Conservation (phyloP, 805 yeast species). For the Kodamaea nitidulidarum region DNA sequence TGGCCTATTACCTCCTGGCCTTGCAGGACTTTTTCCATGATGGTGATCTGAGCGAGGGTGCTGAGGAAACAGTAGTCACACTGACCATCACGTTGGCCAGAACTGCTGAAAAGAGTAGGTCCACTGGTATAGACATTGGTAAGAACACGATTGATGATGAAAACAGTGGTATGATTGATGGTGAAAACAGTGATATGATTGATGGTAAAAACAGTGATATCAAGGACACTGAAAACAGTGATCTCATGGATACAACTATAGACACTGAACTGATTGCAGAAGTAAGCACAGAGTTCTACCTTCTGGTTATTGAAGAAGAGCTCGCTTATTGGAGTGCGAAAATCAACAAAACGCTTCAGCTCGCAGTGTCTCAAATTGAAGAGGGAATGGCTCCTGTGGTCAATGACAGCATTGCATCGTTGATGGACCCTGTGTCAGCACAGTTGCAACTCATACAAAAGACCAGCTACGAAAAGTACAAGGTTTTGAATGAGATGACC, state of each 20-base stretch:
- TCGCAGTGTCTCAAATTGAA: conserved; percentile 31
- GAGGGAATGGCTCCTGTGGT: conserved; percentile 29
- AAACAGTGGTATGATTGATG: background rate
- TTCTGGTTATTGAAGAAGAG: conserved; percentile 23
- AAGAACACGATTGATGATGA: too few relatives aligned
- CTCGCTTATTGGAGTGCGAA: conserved; percentile 30
- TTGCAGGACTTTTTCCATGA: conserved; percentile 8
- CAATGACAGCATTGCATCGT: conserved; percentile 19
- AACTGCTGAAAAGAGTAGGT: background rate
- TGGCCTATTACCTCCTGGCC: conserved; percentile 3
- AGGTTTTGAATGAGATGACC: conserved; percentile 27
- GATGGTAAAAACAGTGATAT: too few relatives aligned
- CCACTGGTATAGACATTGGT: too few relatives aligned
- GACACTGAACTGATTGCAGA: background rate
- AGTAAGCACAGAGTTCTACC: conserved; percentile 3
- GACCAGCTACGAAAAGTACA: conserved; percentile 27
- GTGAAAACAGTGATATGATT: background rate
- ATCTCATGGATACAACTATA: too few relatives aligned
- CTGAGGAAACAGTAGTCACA: conserved; percentile 1
- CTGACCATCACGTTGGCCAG: conserved; percentile 9
- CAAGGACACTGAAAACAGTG: too few relatives aligned
- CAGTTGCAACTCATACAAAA: conserved; percentile 27
- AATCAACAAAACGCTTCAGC: conserved; percentile 30
- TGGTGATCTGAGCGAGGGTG: too few relatives aligned
- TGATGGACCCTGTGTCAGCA: conserved; percentile 23